A percentile compares a stretch with the other conserved stretches of the same genome.
Conservation (phyloP, 2,329 filamentous ascomycete genomes). For the Colletotrichum gloeosporioides region DNA sequence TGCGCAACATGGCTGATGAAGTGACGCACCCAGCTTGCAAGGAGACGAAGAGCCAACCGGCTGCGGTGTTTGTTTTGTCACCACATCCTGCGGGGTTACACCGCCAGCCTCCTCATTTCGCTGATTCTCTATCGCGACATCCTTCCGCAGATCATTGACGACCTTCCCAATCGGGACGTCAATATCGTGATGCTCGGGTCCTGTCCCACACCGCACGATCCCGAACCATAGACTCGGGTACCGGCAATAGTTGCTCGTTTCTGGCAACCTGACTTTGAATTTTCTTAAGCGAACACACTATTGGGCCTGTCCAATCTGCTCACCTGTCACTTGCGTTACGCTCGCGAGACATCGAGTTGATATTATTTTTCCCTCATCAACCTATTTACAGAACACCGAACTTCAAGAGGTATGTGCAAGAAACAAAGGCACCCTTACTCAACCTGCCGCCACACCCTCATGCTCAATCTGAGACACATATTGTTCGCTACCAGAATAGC, state of each 20-base stretch:
- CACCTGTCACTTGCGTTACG: neutral
- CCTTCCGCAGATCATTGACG: conserved; percentile 2
- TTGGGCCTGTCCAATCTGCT: neutral
- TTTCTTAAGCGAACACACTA: neutral
- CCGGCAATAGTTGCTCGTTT: neutral
- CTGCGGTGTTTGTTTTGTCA: neutral
- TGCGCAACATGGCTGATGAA: neutral
- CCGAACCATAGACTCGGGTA: neutral
- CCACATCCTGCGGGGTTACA: neutral
- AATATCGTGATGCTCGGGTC: neutral
- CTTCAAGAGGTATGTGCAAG: neutral
- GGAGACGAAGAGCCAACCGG: neutral
- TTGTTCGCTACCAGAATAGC: neutral
- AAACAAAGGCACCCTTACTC: neutral
- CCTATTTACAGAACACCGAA: neutral
- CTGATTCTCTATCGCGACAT: neutral
- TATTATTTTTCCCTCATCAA: neutral
- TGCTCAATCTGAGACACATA: rapidly evolving
- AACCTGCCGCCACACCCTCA: rapidly evolving
- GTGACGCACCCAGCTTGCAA: neutral
- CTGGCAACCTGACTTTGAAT: neutral
- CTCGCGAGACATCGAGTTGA: neutral
- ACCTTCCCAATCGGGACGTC: conserved; percentile 5
- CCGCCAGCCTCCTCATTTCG: conserved; percentile 4
- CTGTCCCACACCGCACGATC: neutral